A percentile compares a stretch with the other conserved stretches of the same genome.
Evolutionary conservation across 1,139 yeast genomes (phyloP).

Genomic region (Candida pseudoviswanathii): DNA sequence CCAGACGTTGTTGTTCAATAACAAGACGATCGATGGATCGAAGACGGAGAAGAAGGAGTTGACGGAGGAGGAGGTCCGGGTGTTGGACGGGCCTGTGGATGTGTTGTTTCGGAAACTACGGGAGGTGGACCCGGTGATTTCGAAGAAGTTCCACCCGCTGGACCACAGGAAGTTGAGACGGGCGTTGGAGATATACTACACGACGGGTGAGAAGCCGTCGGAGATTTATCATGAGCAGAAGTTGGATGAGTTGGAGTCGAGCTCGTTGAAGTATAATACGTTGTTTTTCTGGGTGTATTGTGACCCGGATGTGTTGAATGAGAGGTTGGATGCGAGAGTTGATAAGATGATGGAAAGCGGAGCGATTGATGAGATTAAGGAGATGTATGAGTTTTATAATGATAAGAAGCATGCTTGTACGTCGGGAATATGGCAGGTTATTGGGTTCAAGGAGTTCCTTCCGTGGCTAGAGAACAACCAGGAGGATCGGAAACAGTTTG

Average conservation of each 20-base stretch:
- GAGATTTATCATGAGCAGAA: slow-evolving; percentile 67
- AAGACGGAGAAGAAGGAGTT: slow-evolving; percentile 19
- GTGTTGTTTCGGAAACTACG: slow-evolving; percentile 49
- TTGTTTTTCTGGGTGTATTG: slow-evolving; percentile 85
- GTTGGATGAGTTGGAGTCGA: slow-evolving; percentile 41
- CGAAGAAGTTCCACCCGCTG: slow-evolving; percentile 87
- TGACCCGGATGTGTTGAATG: slow-evolving; percentile 57
- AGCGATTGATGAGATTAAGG: slow-evolving; percentile 67
- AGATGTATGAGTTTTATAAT: slow-evolving; percentile 50
- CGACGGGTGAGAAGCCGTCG: slow-evolving; percentile 70
- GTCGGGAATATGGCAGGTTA: slow-evolving; percentile 90
- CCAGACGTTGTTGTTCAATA: slow-evolving; percentile 72
- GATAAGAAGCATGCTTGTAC: slow-evolving; percentile 42
- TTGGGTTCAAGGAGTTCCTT: slow-evolving; percentile 91
- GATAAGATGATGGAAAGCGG: slow-evolving; percentile 77
- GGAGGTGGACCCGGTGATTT: slow-evolving; percentile 67
- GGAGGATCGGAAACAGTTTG: slow-evolving; percentile 26
- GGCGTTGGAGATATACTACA: slow-evolving; percentile 76
- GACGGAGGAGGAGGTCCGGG: slow-evolving; percentile 40
- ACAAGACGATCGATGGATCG: slow-evolving; percentile 45
- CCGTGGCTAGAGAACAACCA: slow-evolving; percentile 60
- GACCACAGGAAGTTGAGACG: slow-evolving; percentile 78
- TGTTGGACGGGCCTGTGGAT: slow-evolving; percentile 62
- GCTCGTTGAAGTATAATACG: slow-evolving; percentile 63
- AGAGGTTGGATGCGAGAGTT: slow-evolving; percentile 74